phyloP scores from a whole-genome alignment of 106 monocot genomes.

The Dendrobium huoshanense region DNA sequence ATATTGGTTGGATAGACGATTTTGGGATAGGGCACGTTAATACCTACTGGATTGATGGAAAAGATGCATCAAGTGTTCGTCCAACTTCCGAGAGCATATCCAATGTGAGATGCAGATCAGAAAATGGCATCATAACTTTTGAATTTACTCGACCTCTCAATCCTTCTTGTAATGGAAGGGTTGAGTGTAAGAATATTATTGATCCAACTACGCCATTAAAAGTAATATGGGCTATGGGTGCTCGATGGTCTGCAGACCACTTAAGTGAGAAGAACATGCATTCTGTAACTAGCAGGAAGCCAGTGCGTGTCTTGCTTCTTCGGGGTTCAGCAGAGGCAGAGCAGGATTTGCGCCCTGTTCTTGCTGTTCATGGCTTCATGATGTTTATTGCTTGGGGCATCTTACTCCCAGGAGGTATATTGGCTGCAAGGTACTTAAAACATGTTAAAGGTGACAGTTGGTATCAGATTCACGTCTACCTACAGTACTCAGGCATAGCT shows the following conservation, averaged over 20 bases:
- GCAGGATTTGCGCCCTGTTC: constrained; percentile 71
- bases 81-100: constrained; percentile 70
- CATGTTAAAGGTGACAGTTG: constrained; percentile 81
- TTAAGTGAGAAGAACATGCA: constrained; percentile 87
- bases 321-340: constrained; percentile 73
- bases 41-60: constrained; percentile 83
- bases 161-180: constrained; percentile 66
- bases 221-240: constrained; percentile 94
- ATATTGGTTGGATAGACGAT: constrained; percentile 87
- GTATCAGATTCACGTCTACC: constrained; percentile 75
- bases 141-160: constrained; percentile 78
- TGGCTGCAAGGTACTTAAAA: constrained; percentile 87
- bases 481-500: constrained; percentile 84
- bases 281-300: constrained; percentile 57
- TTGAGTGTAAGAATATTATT: constrained; percentile 85
- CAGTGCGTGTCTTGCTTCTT: constrained; percentile 61
- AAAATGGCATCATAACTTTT: constrained; percentile 83
- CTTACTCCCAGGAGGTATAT: constrained; percentile 81
- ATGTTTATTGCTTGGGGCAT: constrained; percentile 97
- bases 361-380: constrained; percentile 97
- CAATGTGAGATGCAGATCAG: constrained; percentile 52
- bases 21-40: constrained; percentile 59
- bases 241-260: constrained; percentile 60
- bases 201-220: constrained; percentile 74
- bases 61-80: constrained; percentile 58